A percentile compares a stretch with the other conserved stretches of the same genome.
Evolutionary conservation across 805 yeast species (phyloP).

Genomic region (Lachancea dasiensis): DNA sequence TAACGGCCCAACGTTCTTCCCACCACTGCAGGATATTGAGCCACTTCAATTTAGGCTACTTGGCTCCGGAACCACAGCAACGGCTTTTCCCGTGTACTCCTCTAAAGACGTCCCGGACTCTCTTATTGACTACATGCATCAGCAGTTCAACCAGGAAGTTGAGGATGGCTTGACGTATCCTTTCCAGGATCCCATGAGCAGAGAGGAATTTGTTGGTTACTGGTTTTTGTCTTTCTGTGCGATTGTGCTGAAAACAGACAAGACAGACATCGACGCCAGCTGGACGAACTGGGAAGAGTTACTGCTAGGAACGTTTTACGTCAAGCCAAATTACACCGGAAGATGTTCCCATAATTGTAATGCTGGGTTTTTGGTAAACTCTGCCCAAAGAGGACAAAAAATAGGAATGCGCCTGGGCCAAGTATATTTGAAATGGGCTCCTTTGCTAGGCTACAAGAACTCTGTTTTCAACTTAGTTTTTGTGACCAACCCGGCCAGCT

Average conservation of each 20-base stretch:
- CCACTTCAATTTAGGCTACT: slow-evolving; percentile 37
- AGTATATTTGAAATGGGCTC: slow-evolving; percentile 65
- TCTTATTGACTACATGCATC: slow-evolving; percentile 41
- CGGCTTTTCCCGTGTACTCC: slow-evolving; percentile 55
- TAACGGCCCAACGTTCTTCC: no score
- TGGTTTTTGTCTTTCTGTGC: slow-evolving; percentile 68
- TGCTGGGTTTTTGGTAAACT: slow-evolving; percentile 75
- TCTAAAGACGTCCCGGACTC: slow-evolving; percentile 43
- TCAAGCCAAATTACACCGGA: slow-evolving; percentile 83
- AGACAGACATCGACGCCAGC: slow-evolving; percentile 16
- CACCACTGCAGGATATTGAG: no score
- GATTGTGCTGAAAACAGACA: slow-evolving; percentile 46
- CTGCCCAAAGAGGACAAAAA: slow-evolving; percentile 53
- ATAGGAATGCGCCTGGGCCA: slow-evolving; percentile 67
- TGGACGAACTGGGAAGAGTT: slow-evolving; percentile 39
- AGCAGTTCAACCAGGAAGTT: slow-evolving; percentile 58
- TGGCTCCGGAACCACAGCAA: slow-evolving; percentile 43
- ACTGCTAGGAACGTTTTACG: slow-evolving; percentile 68
- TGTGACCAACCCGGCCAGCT: slow-evolving; percentile 71
- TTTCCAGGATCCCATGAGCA: slow-evolving; percentile 36
- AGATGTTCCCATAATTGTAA: slow-evolving; percentile 84
- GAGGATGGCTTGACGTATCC: slow-evolving; percentile 78
- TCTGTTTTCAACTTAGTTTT: slow-evolving; percentile 86
- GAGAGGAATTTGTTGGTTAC: slow-evolving; percentile 50
- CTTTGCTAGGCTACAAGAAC: slow-evolving; percentile 69